Evolutionary conservation across 2,329 filamentous ascomycete species (phyloP), one percentile per base, ranked within the genome.

Genomic region (Talaromyces albobiverticillius): DNA sequence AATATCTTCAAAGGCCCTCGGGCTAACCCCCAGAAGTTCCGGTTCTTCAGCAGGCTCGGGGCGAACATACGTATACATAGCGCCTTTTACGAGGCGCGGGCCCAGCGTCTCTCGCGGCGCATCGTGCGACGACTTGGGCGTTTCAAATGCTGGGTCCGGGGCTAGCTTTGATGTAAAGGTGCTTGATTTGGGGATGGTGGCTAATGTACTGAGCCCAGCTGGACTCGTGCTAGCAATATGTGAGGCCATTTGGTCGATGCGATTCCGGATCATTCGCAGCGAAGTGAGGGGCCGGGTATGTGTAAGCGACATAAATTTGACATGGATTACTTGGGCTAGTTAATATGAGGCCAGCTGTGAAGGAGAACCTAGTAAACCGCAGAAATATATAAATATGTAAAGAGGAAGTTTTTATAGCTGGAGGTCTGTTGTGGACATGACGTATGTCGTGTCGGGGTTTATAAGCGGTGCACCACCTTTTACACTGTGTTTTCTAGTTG

Each of bases 1-100:
- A n/a, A 99, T 76, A 64, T 96, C 90, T 48, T 79, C 79, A 73
- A 97, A 78, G 0, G 92, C 93, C 2, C 84, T 84, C 2, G 84
- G 81, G 59, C 91, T 96, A 2, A 95, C 86, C 6, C 84, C 88
- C 1, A 97, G 80, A 14, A 99, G 78, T 66, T 96, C 89, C 0
- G 90, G 84, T 20, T 87, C 82, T 59, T 85, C 78, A 23, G 85
- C 81, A 18, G 79, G 72, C 64, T 93, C 88, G 0, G 94, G 94
- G 3, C 91, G 85, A 18, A 99, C 91, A 79, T 87, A 99, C 8
- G 92, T 95, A 73, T 89, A 99, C 48, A 93, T 74, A 3, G 94
- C 93, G 56, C 86, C 83, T 67, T 87, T 90, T 38, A 99, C 94
- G 69, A 90, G 80, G 46, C 92, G 87, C 14, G 94, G 93, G 0